phyloP scores from a whole-genome alignment of 805 yeast genomes.

The Schizosaccharomyces japonicus region DNA sequence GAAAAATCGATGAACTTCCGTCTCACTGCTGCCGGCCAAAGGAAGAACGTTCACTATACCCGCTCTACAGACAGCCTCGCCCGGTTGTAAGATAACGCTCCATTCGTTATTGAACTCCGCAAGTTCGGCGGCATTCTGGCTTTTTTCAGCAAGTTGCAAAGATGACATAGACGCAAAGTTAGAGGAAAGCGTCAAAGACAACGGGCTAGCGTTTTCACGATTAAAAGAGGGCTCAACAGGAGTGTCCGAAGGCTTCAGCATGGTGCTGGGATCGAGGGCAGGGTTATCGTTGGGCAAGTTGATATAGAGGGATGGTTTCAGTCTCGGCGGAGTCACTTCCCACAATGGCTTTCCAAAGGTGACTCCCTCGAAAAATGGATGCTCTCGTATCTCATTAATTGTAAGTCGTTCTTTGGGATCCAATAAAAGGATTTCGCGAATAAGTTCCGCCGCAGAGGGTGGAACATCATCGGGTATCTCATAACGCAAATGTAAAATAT shows the following conservation, averaged over 20 bases:
- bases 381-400: conserved; percentile 33
- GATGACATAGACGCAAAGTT: too few species aligned
- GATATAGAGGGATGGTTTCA: background rate
- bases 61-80: background rate
- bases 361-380: conserved; percentile 46
- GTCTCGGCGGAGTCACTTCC: conserved; percentile 1
- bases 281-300: too few species aligned
- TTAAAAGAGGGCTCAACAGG: too few species aligned
- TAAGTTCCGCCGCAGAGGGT: conserved; percentile 36
- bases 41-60: background rate
- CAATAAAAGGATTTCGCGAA: conserved; percentile 39
- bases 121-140: too few species aligned
- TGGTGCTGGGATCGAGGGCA: too few species aligned
- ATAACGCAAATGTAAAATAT: conserved; percentile 57
- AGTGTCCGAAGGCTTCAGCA: too few species aligned
- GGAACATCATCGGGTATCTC: conserved; percentile 48
- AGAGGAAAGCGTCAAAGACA: too few species aligned
- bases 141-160: too few species aligned
- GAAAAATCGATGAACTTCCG: background rate
- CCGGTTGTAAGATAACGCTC: background rate
- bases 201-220: too few species aligned
- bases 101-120: background rate
- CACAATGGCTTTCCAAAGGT: background rate
- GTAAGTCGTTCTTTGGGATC: conserved; percentile 45
- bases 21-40: background rate